A percentile compares a stretch with the other conserved stretches of the same genome.
Evolutionary conservation across 1,284 basidiomycete species (phyloP).

Genomic region (Ceratobasidium sp.): DNA sequence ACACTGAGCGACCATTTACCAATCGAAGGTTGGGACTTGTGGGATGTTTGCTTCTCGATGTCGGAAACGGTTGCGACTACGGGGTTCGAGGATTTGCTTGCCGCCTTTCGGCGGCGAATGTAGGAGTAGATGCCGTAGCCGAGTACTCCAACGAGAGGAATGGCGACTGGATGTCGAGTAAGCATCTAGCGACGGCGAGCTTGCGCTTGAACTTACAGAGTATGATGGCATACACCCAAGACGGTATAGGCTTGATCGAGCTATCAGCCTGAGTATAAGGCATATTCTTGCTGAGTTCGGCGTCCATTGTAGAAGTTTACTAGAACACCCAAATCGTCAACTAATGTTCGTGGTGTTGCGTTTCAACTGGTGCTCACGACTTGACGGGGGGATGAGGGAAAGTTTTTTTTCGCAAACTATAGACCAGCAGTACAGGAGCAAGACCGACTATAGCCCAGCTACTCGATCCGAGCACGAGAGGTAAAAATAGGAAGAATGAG

Average conservation of each 20-base stretch:
- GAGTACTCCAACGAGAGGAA: conserved; percentile 8
- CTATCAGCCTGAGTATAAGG: neutral
- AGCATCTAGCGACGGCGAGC: neutral
- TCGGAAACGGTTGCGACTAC: conserved; percentile 4
- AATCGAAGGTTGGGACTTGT: conserved; percentile 7
- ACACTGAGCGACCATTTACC: conserved; percentile 28
- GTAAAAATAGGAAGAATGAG: conserved; percentile 8
- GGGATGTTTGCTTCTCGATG: conserved; percentile 2
- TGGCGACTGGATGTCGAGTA: neutral
- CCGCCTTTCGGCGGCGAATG: neutral
- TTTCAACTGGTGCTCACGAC: neutral
- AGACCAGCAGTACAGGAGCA: conserved; percentile 13
- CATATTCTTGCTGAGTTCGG: neutral
- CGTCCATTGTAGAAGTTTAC: conserved; percentile 15
- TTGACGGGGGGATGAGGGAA: neutral
- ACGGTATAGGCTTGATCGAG: neutral
- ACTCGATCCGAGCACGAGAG: conserved; percentile 7
- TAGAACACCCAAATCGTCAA: neutral
- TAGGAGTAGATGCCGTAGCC: neutral
- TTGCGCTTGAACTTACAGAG: conserved; percentile 1
- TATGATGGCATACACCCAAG: conserved; percentile 4
- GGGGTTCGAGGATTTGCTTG: neutral
- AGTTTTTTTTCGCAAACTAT: conserved; percentile 23
- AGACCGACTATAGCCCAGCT: conserved; percentile 32
- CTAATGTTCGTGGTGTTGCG: neutral